Base-by-base conservation (phyloP, 2,329 filamentous ascomycete species). In the Cryphonectria radicalis region DNA sequence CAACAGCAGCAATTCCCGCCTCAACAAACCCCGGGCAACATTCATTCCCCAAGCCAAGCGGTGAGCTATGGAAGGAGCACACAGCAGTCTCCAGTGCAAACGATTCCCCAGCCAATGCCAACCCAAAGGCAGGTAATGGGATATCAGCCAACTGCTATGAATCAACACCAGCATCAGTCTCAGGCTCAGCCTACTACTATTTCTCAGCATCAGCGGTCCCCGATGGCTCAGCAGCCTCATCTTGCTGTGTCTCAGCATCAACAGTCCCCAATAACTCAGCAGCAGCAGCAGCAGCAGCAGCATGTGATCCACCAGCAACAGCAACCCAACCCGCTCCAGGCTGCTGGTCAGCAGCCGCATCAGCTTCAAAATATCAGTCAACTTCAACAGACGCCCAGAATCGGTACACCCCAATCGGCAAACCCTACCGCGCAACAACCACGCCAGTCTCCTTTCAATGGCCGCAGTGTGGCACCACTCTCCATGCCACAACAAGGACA, bases 201-300 rank as follows among this genome's bases (percentile, higher is more conserved):
- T 0, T 73, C 80, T 22, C 76, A 78, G 28, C 73, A 68, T 14
- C 67, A 63, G 32, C 62, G 68, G 35, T 73, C 74, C 68, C 68
- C 55, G 13, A 67, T 70, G 1, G 73, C 79, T 17, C 76, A 77
- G 19, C 74, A 75, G 46, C 76, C 78, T 28, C 78, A 77, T 53
- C 75, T 4, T 46, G 43, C 17, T 50, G 46, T 50, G 19, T 11
- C 46, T n/a, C 63, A 75, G 46, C 76, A 78, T 28, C 78, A 77
- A 57, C 75, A 75, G 57, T 42, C 55, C 6, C 25, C 42, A 32
- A 60, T 63, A 8, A 0, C 37, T 37, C 74, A 76, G 62, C 76
- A 74, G 72, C 77, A 70, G 68, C 74, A 70, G 40, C 66, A 60
- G 11, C 66, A 68, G 4, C 66, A 68, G 42, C 67, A 68, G 32